Base-by-base conservation (phyloP, 371 early-diverging fungal genomes). In the Gilbertella persicaria region DNA sequence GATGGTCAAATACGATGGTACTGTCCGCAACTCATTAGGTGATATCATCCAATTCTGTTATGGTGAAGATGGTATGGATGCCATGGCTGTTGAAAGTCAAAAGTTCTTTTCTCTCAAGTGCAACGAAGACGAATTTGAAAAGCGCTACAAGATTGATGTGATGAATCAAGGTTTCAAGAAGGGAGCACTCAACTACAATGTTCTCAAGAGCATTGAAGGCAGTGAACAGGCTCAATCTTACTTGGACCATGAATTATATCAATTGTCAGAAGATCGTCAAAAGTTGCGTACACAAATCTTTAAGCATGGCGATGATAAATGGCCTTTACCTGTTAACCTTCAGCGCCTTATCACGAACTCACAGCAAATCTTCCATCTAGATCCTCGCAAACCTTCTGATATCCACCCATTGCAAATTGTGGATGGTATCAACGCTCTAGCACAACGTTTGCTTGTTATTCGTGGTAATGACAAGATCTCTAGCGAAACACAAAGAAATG, bases 1-100 rank as follows among this genome's bases (percentile, higher is more conserved):
- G 14, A 94, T 92, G 90, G 97, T 95, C 44, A 90, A 94, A 65
- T 97, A 97, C 61, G 99, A 99, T 75, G 97, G 96, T 43, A 97
- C 99, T 29, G 97, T 99, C 6, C 88, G 99, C 45, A 95, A 96
- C 72, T 93, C 96, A 5, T 75, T 90, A 29, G 98, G 98, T 28
- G 85, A 92, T 55, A 82, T 99, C 43, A 80, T 97, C 20, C 96
- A 99, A 75, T 98, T 98, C 76, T 84, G 85, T 40, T 99, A 99
- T 73, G 99, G 98, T 53, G 99, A 99, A 66, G 99, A 99, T 69
- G 98, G 98, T 52, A 93, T 98, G 93, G 99, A 99, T 78, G 98
- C 93, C 19, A 90, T 88, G 45, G 77, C 74, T 51, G 87, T 99
- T 24, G 99, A 99, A 80, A 82, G 71, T 45, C 97, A 98, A 65